Base-by-base conservation (phyloP, 2,329 filamentous ascomycete species). In the Neofusicoccum laricinum region DNA sequence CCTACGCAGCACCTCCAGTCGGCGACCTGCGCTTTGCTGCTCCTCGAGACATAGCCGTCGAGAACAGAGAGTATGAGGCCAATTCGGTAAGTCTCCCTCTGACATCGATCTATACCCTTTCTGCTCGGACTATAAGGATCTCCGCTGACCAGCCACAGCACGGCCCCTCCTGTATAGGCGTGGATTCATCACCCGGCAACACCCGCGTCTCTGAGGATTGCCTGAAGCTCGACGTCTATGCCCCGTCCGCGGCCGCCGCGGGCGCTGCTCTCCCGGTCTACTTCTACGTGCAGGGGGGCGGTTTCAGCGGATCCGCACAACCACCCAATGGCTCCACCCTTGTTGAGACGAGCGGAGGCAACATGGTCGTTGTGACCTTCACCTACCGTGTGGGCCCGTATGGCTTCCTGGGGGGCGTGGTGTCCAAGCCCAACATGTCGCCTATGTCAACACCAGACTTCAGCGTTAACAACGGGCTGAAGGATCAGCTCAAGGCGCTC, bases 1-100 rank as follows among this genome's bases (percentile, higher is more conserved):
- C 90, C 48, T 95, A 87, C 78, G 91, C 90, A 2, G 86, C 88
- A 5, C 80, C 89, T 14, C 90, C 90, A 0, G 63, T 89, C 1
- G 88, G 86, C 1, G 69, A 83, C 8, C 71, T 90, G 66, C 83
- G 90, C n/a, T 92, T 91, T 71, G 79, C 80, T 64, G 84, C 85
- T 10, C 88, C 90, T 0, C 76, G 82, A 68, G 86, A 89, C 71
- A 88, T 62, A 1, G 17, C 30, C 14, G 45, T 65, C 15, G 48
- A 46, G 21, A 49, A 65, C 49, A 48, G 57, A 45, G 46, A 61
- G 10, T 64, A 64, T 19, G n/a, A 36, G 40, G 63, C 63, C 11
- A 36, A 61, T 34, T 41, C 63, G 6, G 63, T 61, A 64, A 45
- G 63, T 32, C 32, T 19, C 1, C 19, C 17, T 41, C 10, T 32